Base-by-base conservation (phyloP, 1,139 yeast genomes). In the Suhomyces anneliseae region DNA sequence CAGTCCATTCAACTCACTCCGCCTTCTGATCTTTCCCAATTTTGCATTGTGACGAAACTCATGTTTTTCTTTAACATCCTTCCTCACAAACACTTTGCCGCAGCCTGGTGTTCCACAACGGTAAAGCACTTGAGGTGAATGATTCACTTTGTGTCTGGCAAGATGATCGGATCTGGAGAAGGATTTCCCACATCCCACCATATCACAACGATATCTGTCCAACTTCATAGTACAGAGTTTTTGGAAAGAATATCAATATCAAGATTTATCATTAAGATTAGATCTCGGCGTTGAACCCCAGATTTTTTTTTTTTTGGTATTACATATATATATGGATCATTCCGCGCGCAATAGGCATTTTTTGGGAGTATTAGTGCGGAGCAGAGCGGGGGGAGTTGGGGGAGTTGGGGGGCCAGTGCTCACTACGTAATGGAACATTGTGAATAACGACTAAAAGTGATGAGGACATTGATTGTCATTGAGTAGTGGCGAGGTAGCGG, bases 111-210 rank as follows among this genome's bases (percentile, higher is more conserved):
- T 64, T 12, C 62, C 62, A 54, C 78, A 72, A 27, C 58, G 59
- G 47, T 53, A 57, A 14, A 57, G 57, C 33, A 58, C 56, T 38
- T 57, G 54, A 1, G 72, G 69, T 38, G 66, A 65, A 51, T 72
- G 78, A 48, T 71, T 72, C 42, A 70, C 60, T 44, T 66, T 62
- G 47, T 72, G 78, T 24, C 77, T 52, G 2, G 72, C 65, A 10
- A 72, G 54, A 54, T 72, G 78, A 50, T 72, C 78, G 1, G 70
- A 60, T 34, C 78, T 54, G 34, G 69, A 57, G 47, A 71, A 72
- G 4, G 66, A 62, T 47, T 71, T 72, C 33, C 57, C 56, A 50
- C 78, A 72, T 27, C 62, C 49, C 14, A 15, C 10, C 27, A 15
- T 38, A 11, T 35, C 43, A 14, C 43, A 40, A 8, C 32, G 34